Conservation (phyloP, 1,139 yeast genomes). For the Taiozyma sp. region DNA sequence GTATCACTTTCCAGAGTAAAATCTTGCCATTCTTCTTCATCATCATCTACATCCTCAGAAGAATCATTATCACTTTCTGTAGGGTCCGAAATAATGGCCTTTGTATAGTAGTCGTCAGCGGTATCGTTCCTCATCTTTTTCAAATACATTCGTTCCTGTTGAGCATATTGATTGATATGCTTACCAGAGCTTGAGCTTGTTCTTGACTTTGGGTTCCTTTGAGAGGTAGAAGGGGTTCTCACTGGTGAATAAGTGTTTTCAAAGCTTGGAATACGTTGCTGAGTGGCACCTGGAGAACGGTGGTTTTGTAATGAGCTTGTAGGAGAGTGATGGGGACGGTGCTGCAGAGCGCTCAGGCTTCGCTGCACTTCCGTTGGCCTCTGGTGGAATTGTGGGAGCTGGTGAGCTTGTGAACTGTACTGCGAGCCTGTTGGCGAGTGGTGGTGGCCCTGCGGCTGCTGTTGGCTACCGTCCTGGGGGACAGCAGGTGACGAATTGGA, state of each 20-base stretch:
- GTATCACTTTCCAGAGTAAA: conserved; percentile 5
- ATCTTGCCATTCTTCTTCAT: conserved; percentile 12
- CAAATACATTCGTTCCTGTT: conserved; percentile 67
- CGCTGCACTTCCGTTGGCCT: conserved; percentile 7
- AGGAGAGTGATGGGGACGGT: conserved; percentile 19
- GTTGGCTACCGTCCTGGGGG: conserved; percentile 1
- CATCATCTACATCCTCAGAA: conserved; percentile 19
- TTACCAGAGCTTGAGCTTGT: conserved; percentile 8
- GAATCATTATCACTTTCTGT: conserved; percentile 27
- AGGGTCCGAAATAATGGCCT: conserved; percentile 42
- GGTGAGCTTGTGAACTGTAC: background rate
- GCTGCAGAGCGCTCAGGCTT: conserved; percentile 7
- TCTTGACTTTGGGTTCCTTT: conserved; percentile 16
- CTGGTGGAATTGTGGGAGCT: background rate
- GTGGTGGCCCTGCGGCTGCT: background rate
- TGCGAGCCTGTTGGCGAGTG: background rate
- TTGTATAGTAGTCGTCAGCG: conserved; percentile 67
- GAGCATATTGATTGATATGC: conserved; percentile 13
- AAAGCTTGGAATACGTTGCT: conserved; percentile 14
- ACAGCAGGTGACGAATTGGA: conserved; percentile 15
- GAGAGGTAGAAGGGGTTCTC: conserved; percentile 21
- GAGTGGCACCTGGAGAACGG: conserved; percentile 16
- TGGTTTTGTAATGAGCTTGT: conserved; percentile 10
- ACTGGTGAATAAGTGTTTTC: conserved; percentile 20
- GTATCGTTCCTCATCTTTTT: conserved; percentile 59